Conservation (phyloP, 148 eudicot species). For the Heliosperma pusillum region DNA sequence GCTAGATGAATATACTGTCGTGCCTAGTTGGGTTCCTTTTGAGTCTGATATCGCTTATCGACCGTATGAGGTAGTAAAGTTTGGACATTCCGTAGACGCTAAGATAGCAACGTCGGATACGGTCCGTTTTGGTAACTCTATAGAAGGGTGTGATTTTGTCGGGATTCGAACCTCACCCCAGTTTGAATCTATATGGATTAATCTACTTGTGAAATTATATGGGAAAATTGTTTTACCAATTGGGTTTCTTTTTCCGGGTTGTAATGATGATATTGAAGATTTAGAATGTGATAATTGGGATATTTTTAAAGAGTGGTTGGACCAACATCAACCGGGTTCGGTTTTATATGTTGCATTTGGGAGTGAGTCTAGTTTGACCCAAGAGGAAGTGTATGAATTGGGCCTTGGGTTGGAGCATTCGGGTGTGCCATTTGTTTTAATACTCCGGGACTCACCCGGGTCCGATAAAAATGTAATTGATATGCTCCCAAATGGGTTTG, state of each 20-base stretch:
- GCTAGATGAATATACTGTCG: conserved; percentile 35
- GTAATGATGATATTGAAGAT: background rate
- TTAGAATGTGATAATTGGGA: conserved; percentile 24
- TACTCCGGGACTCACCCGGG: conserved; percentile 37
- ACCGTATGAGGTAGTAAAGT: conserved; percentile 41
- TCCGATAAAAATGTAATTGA: conserved; percentile 22
- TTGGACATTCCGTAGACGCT: conserved; percentile 35
- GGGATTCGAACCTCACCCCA: conserved; percentile 39
- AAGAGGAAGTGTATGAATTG: conserved; percentile 36
- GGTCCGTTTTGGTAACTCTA: conserved; percentile 39
- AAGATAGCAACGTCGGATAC: conserved; percentile 42
- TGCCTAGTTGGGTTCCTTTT: conserved; percentile 54
- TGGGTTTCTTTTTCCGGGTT: conserved; percentile 45
- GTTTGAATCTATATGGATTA: conserved; percentile 57
- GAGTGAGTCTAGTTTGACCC: conserved; percentile 48
- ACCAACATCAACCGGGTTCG: conserved; percentile 31
- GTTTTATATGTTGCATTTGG: conserved; percentile 68
- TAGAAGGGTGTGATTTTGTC: conserved; percentile 53
- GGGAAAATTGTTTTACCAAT: conserved; percentile 43
- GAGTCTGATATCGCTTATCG: conserved; percentile 37
- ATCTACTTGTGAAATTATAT: conserved; percentile 45
- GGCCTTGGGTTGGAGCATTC: conserved; percentile 64
- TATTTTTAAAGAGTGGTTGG: conserved; percentile 46
- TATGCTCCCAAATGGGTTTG: conserved; percentile 49
- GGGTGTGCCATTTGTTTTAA: conserved; percentile 52